Percentiles rank a stretch among this genome's conserved stretches.
These are phyloP conservation scores for Geranium rotundifolium DNA, from an alignment of 345 rosid genomes.

Conservation along the genomic window DNA sequence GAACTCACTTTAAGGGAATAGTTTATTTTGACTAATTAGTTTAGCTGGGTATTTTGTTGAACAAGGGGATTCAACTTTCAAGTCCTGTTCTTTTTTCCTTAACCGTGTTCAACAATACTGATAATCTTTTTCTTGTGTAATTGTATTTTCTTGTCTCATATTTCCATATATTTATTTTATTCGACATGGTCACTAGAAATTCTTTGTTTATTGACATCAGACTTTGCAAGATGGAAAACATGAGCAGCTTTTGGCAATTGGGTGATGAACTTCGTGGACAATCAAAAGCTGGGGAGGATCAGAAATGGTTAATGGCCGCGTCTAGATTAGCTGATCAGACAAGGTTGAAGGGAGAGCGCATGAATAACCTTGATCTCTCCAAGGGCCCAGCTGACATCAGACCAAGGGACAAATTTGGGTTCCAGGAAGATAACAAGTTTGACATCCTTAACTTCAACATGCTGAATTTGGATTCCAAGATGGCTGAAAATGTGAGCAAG, in stretches of 20 bases:
- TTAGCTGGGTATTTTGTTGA: not conserved
- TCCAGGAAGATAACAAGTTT: constrained; percentile 73
- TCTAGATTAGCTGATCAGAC: constrained; percentile 88
- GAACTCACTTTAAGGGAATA: not conserved
- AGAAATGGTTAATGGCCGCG: constrained; percentile 77
- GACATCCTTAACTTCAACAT: constrained; percentile 65
- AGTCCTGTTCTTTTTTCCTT: not conserved
- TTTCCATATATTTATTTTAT: too few relatives aligned
- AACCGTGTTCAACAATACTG: too few relatives aligned
- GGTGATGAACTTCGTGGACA: constrained; percentile 96
- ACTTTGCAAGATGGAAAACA: constrained; percentile 40
- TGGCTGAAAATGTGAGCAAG: constrained; percentile 42
- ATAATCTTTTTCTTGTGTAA: not conserved
- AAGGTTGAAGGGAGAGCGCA: constrained; percentile 59
- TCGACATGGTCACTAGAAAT: not conserved
- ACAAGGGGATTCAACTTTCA: not conserved
- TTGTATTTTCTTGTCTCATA: too few relatives aligned
- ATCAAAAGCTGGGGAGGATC: constrained; percentile 72
- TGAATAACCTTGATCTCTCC: constrained; percentile 84
- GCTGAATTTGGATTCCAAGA: constrained; percentile 64
- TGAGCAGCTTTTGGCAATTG: constrained; percentile 79
- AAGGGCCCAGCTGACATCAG: constrained; percentile 54
- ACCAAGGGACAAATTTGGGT: constrained; percentile 47
- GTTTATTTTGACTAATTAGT: not conserved
- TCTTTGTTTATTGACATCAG: not conserved